phyloP scores from a whole-genome alignment of 2,329 filamentous ascomycete species.

The Phyllosticta citribraziliensis region DNA sequence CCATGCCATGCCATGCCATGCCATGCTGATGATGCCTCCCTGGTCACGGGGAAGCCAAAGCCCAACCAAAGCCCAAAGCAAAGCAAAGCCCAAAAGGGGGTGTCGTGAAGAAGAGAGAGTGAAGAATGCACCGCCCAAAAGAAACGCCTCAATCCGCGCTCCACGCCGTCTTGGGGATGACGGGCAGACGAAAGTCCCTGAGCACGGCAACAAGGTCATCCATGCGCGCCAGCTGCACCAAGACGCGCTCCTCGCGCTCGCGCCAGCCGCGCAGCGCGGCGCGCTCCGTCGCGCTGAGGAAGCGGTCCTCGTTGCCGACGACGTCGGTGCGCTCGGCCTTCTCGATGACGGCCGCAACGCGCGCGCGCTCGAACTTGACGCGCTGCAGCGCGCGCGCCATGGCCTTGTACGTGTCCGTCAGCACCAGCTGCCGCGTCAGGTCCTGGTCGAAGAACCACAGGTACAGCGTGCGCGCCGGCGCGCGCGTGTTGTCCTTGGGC shows the following conservation, averaged over 20 bases:
- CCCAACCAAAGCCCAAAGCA: no score
- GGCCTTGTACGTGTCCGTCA: conserved; percentile 78
- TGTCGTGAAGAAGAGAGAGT: no score
- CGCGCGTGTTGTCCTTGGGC: conserved; percentile 72
- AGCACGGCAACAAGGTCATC: conserved; percentile 80
- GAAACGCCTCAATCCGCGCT: neutral
- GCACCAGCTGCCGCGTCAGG: conserved; percentile 56
- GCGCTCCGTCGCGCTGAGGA: conserved; percentile 65
- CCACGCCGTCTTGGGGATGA: conserved; percentile 2
- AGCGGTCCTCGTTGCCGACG: conserved; percentile 70
- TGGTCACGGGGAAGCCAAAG: no score
- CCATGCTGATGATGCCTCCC: no score
- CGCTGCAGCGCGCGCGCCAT: conserved; percentile 82
- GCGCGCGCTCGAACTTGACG: conserved; percentile 63
- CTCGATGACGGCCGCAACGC: conserved; percentile 61
- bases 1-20: no score
- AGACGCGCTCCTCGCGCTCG: conserved; percentile 56
- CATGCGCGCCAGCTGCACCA: conserved; percentile 68
- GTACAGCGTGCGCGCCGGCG: conserved; percentile 76
- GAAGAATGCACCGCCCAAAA: no score
- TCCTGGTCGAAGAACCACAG: conserved; percentile 85
- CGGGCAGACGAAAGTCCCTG: conserved; percentile 46
- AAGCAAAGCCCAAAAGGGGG: no score
- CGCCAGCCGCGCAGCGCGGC: conserved; percentile 55
- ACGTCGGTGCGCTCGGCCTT: conserved; percentile 83